Conservation (phyloP, 2,329 filamentous ascomycete genomes). For the Knufia petricola region DNA sequence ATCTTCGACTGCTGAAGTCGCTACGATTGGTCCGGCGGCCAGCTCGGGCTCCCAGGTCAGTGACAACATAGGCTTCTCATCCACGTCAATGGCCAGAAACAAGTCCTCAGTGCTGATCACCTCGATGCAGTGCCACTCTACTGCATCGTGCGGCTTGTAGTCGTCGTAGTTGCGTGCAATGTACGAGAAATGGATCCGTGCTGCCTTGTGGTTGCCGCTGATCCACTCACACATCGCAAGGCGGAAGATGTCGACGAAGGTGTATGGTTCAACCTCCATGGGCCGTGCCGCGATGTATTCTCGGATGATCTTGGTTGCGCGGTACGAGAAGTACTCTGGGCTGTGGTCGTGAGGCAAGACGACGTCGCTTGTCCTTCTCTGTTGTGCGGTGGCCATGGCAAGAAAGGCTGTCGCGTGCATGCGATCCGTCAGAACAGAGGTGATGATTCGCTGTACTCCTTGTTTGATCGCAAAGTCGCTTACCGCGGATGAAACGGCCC, state of each 20-base stretch:
- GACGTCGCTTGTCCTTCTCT: neutral
- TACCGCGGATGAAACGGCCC: slow-evolving; percentile 2
- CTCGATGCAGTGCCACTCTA: neutral
- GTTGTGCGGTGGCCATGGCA: slow-evolving; percentile 5
- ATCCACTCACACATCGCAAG: slow-evolving; percentile 16
- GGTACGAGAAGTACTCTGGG: slow-evolving; percentile 15
- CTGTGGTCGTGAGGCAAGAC: slow-evolving; percentile 9
- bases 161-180: slow-evolving; percentile 6
- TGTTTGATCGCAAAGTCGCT: slow-evolving; percentile 2
- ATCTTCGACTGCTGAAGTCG: neutral
- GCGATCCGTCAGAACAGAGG: neutral
- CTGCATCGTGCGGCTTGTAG: neutral
- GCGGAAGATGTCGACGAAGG: slow-evolving; percentile 16
- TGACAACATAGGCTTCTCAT: slow-evolving; percentile 4
- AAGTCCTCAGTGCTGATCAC: slow-evolving; percentile 9
- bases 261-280: slow-evolving; percentile 10
- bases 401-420: slow-evolving; percentile 6
- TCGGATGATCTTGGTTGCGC: slow-evolving; percentile 14
- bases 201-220: slow-evolving; percentile 13
- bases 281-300: slow-evolving; percentile 9
- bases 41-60: slow-evolving; percentile 6
- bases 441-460: slow-evolving; percentile 2
- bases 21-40: neutral
- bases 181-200: slow-evolving; percentile 14
- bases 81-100: slow-evolving; percentile 6